Percentiles rank a stretch among this genome's conserved stretches.
Evolutionary conservation across 2,329 filamentous ascomycete species (phyloP).

Genomic region (Biscogniauxia marginata): DNA sequence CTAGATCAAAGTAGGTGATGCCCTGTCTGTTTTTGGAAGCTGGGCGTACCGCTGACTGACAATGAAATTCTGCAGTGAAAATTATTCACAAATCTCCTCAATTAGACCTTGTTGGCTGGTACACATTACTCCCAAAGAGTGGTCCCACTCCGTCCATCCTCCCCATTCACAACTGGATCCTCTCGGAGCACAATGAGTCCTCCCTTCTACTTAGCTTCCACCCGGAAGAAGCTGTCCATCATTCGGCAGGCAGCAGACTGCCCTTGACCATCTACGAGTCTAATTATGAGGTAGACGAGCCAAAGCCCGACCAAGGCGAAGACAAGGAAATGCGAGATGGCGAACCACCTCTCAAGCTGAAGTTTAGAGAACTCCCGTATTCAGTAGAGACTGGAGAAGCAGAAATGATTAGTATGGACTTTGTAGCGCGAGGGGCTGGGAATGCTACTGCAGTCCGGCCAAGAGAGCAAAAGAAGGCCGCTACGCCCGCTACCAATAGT

Average conservation of each 20-base stretch:
- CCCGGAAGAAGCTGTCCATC: conserved; percentile 54
- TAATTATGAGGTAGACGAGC: conserved; percentile 69
- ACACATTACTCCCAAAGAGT: conserved; percentile 69
- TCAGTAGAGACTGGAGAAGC: conserved; percentile 91
- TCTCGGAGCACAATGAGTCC: conserved; percentile 75
- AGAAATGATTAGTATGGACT: conserved; percentile 97
- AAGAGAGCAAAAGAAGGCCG: conserved; percentile 40
- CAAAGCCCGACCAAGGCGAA: conserved; percentile 50
- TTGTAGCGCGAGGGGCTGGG: conserved; percentile 80
- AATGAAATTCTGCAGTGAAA: conserved; percentile 60
- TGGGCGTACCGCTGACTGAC: conserved; percentile 9
- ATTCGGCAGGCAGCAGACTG: conserved; percentile 71
- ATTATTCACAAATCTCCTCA: conserved; percentile 81
- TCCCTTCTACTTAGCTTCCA: conserved; percentile 89
- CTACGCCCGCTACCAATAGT: conserved; percentile 40
- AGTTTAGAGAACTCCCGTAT: conserved; percentile 81
- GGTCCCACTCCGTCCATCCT: conserved; percentile 71
- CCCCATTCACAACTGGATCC: conserved; percentile 75
- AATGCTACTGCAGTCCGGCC: conserved; percentile 65
- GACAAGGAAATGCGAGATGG: conserved; percentile 72
- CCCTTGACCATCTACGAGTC: conserved; percentile 91
- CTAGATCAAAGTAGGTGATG: conserved; percentile 75
- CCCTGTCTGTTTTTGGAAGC: neutral
- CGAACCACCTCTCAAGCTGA: conserved; percentile 57
- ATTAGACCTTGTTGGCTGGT: conserved; percentile 90